phyloP scores from a whole-genome alignment of 495 filamentous ascomycete genomes.

The Daldinia decipiens region DNA sequence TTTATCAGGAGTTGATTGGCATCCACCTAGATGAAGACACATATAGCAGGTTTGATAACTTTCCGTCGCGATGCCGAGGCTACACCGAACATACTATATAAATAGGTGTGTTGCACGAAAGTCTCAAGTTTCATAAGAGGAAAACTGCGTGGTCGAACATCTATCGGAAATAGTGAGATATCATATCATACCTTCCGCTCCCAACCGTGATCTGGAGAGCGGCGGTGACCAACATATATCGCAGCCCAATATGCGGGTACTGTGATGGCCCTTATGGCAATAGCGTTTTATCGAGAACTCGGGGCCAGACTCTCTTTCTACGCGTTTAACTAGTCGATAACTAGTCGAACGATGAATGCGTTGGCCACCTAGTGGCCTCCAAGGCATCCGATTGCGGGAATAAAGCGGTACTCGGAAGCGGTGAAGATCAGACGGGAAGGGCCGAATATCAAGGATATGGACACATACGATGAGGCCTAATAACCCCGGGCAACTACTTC shows the following conservation, averaged over 20 bases:
- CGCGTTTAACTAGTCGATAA: neutral
- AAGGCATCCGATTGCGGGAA: neutral
- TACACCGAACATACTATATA: neutral
- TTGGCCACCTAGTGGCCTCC: too few species aligned
- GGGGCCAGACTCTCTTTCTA: neutral
- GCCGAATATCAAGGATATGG: neutral
- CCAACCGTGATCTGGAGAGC: neutral
- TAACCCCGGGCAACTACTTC: neutral
- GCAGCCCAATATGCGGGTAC: neutral
- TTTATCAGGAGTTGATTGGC: neutral
- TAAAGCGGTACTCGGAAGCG: neutral
- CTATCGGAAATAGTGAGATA: neutral
- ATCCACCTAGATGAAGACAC: neutral
- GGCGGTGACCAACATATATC: neutral
- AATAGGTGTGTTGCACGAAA: neutral
- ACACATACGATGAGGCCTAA: neutral
- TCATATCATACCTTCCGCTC: neutral
- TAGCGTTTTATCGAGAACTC: neutral
- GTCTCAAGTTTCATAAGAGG: neutral
- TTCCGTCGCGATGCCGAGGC: neutral
- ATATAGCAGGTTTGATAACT: neutral
- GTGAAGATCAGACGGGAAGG: neutral
- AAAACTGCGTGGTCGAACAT: too few species aligned
- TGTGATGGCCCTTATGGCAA: neutral
- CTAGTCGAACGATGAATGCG: neutral